Evolutionary conservation across 2,329 filamentous ascomycete genomes (phyloP).

Genomic region (Geosmithia putterillii): DNA sequence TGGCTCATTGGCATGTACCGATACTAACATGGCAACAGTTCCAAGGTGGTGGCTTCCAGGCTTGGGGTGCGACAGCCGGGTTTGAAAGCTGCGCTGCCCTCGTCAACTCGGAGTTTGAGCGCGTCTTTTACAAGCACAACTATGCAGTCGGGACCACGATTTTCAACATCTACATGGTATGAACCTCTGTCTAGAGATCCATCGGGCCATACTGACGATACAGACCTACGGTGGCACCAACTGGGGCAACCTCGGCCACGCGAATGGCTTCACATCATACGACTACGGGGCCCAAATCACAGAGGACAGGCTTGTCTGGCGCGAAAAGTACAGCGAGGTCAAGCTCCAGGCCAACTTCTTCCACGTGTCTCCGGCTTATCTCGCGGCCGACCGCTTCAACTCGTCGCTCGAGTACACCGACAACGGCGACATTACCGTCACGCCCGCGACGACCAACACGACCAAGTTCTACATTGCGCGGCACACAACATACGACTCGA

Average conservation of each 20-base stretch:
- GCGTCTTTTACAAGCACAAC: slow-evolving; percentile 64
- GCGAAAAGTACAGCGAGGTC: slow-evolving; percentile 5
- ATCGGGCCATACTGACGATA: background rate
- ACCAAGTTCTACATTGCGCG: slow-evolving; percentile 5
- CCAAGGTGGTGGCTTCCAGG: slow-evolving; percentile 61
- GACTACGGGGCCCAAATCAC: slow-evolving; percentile 5
- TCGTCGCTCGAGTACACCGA: slow-evolving; percentile 3
- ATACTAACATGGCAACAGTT: slow-evolving; percentile 28
- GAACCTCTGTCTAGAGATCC: too few species aligned
- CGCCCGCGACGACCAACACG: slow-evolving; percentile 3
- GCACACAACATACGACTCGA: slow-evolving; percentile 2
- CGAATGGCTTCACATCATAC: slow-evolving; percentile 26
- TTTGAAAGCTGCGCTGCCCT: slow-evolving; percentile 54
- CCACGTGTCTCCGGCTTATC: slow-evolving; percentile 3
- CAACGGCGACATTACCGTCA: slow-evolving; percentile 1
- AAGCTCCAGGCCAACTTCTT: slow-evolving; percentile 5
- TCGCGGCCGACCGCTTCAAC: slow-evolving; percentile 3
- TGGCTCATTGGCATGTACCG: too few species aligned
- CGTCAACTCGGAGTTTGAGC: slow-evolving; percentile 54
- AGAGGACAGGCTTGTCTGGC: slow-evolving; percentile 17
- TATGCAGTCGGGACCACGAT: slow-evolving; percentile 51
- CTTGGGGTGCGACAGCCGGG: slow-evolving; percentile 56
- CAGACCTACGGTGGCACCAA: slow-evolving; percentile 61
- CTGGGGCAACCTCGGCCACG: slow-evolving; percentile 62
- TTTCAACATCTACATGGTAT: slow-evolving; percentile 60